phyloP scores from a whole-genome alignment of 73 alveolate species.

The Symbiodinium natans region DNA sequence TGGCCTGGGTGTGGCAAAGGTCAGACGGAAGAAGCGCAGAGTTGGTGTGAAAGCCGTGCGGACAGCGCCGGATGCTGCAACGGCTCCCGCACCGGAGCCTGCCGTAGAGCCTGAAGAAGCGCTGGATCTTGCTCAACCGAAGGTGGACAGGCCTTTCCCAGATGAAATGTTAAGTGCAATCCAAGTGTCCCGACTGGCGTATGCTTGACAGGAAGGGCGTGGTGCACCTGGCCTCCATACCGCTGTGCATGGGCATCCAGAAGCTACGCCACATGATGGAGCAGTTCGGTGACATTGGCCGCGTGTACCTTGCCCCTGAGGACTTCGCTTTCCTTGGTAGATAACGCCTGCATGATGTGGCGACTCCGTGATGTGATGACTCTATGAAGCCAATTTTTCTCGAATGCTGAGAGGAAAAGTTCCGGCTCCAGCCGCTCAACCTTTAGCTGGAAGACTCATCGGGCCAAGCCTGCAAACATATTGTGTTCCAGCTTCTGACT shows the following conservation, averaged over 20 bases:
- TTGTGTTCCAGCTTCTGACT: too few relatives aligned
- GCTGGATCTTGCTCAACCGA: not conserved
- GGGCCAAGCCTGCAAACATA: too few relatives aligned
- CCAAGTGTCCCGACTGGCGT: too few relatives aligned
- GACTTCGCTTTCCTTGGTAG: not conserved
- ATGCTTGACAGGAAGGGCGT: slow-evolving; percentile 43
- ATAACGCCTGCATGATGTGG: not conserved
- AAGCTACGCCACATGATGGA: slow-evolving; percentile 89
- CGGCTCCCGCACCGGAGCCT: not conserved
- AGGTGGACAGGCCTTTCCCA: not conserved
- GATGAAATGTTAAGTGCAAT: too few relatives aligned
- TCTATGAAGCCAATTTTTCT: not conserved
- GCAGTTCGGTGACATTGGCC: slow-evolving; percentile 89
- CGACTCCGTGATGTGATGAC: not conserved
- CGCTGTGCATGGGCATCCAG: slow-evolving; percentile 71
- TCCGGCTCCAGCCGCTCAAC: not conserved
- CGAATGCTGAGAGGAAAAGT: not conserved
- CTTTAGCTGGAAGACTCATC: too few relatives aligned
- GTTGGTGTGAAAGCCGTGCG: not conserved
- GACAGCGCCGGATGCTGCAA: not conserved
- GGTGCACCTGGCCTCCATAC: slow-evolving; percentile 64
- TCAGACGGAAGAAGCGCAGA: not conserved
- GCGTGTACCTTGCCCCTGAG: slow-evolving; percentile 90
- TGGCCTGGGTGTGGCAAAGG: not conserved
- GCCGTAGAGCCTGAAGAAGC: not conserved